Evolutionary conservation across 805 yeast genomes (phyloP), one percentile per base, ranked within the genome.

Genomic region (Candida broadrunensis): DNA sequence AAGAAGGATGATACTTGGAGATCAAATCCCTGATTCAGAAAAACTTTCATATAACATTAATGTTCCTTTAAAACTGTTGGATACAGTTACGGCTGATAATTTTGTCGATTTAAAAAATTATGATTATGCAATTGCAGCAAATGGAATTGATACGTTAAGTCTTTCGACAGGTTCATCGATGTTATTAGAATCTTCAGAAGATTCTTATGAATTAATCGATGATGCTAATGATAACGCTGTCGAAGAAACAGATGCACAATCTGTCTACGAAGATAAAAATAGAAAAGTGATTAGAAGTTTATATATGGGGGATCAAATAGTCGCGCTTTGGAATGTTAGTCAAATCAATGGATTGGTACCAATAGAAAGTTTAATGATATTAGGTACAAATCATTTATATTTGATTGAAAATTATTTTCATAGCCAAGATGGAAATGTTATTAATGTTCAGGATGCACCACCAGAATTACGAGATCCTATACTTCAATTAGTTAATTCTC

Each of bases 341-440:
- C 79, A 81, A 36, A 77, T 89, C 16, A 64, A 83, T 42, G 96
- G 96, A 0, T 63, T 88, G n/a, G 86, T 81, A 23, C 80, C 89
- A 2, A 67, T 75, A 14, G 95, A 88, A 53, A 86, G 91, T 13
- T 70, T 88, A 29, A 63, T 88, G 58, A 84, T 88, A 20, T 57
- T 83, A 29, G 95, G 96, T 0, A 63, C 71, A 3, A 65, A 70
- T 4, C 81, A 83, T 51, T 49, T 86, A 7, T 89, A 88, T 52
- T 63, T 87, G 49, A 77, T 85, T 41, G 86, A 80, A 43, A 79
- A 80, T 50, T 88, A 82, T 56, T 84, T 82, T 46, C 82, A 77
- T 47, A 74, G 75, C 32, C 46, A 67, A 1, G 70, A 68, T 43
- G 74, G 73, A 0, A 48, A 65, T 46, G 84, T 88, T 5, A 70